These are phyloP conservation scores for Tetrastigma voinierianum DNA, from an alignment of 164 flowering plant genomes.

Conservation along the genomic window DNA sequence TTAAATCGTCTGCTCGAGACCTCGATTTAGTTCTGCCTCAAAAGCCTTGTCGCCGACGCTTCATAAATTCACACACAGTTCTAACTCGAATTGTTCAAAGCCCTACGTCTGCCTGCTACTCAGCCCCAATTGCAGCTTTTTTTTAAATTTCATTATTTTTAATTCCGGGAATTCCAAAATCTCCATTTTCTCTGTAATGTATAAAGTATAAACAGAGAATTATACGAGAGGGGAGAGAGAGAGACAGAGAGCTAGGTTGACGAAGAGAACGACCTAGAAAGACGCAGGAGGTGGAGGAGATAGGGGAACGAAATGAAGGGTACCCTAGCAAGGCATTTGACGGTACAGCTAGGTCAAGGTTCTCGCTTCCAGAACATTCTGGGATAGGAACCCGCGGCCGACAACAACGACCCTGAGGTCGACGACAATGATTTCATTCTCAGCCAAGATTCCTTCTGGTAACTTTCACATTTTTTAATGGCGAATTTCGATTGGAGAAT, in stretches of 20 bases:
- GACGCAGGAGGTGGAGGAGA: conserved; percentile 9
- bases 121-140: no score
- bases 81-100: no score
- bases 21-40: no score
- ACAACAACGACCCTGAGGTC: conserved; percentile 18
- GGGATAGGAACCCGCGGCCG: conserved; percentile 22
- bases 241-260: conserved; percentile 11
- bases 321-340: conserved; percentile 34
- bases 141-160: no score
- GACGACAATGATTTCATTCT: conserved; percentile 77
- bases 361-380: conserved; percentile 38
- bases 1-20: no score
- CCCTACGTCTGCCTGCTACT: no score
- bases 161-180: no score
- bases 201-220: no score
- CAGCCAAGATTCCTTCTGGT: conserved; percentile 98
- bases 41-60: no score
- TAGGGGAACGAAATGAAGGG: conserved; percentile 33
- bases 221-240: conserved; percentile 2
- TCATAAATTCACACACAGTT: no score
- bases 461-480: neutral
- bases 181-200: no score
- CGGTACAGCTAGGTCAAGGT: conserved; percentile 47
- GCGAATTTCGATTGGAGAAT: neutral
- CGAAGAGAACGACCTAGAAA: conserved; percentile 25